phyloP scores from a whole-genome alignment of 805 yeast species.

The Myxozyma neotropica region DNA sequence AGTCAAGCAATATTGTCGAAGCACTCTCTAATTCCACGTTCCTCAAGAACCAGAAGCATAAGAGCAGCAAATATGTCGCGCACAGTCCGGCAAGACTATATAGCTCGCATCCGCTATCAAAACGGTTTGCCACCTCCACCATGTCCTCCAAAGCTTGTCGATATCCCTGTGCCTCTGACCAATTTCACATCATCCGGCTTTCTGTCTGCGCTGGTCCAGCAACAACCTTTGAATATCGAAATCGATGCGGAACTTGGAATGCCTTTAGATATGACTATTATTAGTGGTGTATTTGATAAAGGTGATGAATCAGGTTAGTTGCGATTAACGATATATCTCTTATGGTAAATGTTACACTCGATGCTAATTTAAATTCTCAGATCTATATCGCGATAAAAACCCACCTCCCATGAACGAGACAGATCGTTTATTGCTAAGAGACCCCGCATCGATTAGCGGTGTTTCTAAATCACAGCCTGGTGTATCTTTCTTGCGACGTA shows the following conservation, averaged over 20 bases:
- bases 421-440: conserved; percentile 69
- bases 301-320: conserved; percentile 49
- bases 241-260: conserved; percentile 63
- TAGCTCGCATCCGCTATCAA: conserved; percentile 76
- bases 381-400: conserved; percentile 25
- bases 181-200: conserved; percentile 56
- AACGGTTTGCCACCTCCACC: conserved; percentile 93
- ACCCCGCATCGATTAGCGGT: conserved; percentile 59
- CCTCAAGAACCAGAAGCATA: too few relatives aligned
- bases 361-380: too few relatives aligned
- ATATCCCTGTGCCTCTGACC: conserved; percentile 52
- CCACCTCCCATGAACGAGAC: conserved; percentile 28
- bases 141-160: conserved; percentile 81
- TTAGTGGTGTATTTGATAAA: conserved; percentile 69
- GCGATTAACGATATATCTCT: background rate
- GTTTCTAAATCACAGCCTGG: conserved; percentile 40
- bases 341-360: background rate
- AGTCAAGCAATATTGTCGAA: too few relatives aligned
- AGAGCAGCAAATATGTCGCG: conserved; percentile 28
- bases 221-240: conserved; percentile 64
- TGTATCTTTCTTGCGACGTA: conserved; percentile 86
- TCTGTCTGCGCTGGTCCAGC: conserved; percentile 73
- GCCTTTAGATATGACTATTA: conserved; percentile 68
- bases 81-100: conserved; percentile 45
- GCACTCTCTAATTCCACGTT: too few relatives aligned